Evolutionary conservation across 768 basidiomycete species (phyloP), one percentile per base, ranked within the genome.

Genomic region (Cytidiella melzeri): DNA sequence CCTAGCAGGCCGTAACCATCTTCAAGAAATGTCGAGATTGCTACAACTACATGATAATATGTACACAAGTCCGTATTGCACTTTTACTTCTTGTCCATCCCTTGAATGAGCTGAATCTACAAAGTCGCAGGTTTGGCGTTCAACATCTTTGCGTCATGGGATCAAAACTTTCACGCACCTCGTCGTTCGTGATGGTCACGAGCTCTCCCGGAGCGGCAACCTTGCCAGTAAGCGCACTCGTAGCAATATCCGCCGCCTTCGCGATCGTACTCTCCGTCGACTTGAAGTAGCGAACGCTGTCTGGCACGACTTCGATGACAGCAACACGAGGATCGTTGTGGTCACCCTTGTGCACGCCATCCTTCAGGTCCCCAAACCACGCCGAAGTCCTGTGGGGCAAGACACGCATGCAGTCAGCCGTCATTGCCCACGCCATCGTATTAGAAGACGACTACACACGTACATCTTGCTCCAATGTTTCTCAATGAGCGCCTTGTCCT

Each of bases 281-380:
- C 48, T 83, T 67, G 82, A 84, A 95, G 61, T 91, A 94, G 47
- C 83, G 76, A 55, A 96, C 85, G 69, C 88, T 84, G 28, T 81
- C 74, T 0, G 91, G 89, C 45, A 84, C 65, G 47, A 96, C 77
- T 63, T 90, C 80, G 55, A 95, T 88, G 28, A 88, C 64, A 5
- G 82, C 75, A 3, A 96, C 75, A 21, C 92, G 79, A 1, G 92
- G 89, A 55, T 95, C 93, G 41, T 74, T 69, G 25, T 74, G 74
- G 57, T 84, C 79, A n/a, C 92, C 92, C 57, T 80, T 84, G 64
- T 93, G 92, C 5, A 85, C 68, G 15, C 87, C 88, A 55, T 95
- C 92, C 26, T 83, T 83, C 47, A 93, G 71, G 61, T 95, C 85
- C 30, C 88, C 90, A 57, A 94, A 94, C 75, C 90, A 96, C 0